A percentile compares a stretch with the other conserved stretches of the same genome.
Conservation (phyloP, 2,329 filamentous ascomycete species). For the Sclerotinia nivalis region DNA sequence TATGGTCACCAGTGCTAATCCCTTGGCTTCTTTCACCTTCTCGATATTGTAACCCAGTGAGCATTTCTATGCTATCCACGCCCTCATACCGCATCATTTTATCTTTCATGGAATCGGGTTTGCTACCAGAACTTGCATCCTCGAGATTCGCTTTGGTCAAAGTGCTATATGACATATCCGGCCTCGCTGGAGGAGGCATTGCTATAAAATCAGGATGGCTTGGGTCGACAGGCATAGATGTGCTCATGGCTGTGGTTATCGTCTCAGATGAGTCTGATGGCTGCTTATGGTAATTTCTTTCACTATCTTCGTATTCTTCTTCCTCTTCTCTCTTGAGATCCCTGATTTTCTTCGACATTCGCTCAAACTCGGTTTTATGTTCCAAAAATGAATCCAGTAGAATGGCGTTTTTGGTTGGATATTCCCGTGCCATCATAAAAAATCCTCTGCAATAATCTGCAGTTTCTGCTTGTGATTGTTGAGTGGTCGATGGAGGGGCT, state of each 20-base stretch:
- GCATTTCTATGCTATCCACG: conserved; percentile 85
- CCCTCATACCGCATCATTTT: conserved; percentile 84
- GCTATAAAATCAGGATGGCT: conserved; percentile 48
- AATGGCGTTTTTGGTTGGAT: conserved; percentile 82
- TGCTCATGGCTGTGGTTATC: conserved; percentile 38
- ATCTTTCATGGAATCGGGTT: conserved; percentile 75
- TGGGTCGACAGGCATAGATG: conserved; percentile 37
- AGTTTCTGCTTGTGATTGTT: conserved; percentile 49
- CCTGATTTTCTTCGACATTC: conserved; percentile 77
- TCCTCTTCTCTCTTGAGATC: conserved; percentile 84
- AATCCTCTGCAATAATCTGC: conserved; percentile 80
- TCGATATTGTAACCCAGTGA: conserved; percentile 83
- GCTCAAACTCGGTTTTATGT: conserved; percentile 95
- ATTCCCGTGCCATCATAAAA: conserved; percentile 89
- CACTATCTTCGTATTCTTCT: conserved; percentile 69
- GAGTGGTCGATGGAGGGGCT: conserved; percentile 55
- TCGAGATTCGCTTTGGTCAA: conserved; percentile 81
- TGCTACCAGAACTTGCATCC: conserved; percentile 63
- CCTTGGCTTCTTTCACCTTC: conserved; percentile 87
- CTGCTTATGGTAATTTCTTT: conserved; percentile 57
- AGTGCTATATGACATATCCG: conserved; percentile 61
- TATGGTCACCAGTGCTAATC: conserved; percentile 82
- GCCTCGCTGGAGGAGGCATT: conserved; percentile 69
- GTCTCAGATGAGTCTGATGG: conserved; percentile 46
- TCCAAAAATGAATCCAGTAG: conserved; percentile 91